Evolutionary conservation across 371 early-diverging fungal species (phyloP).

Genomic region (Umbelopsis sp.): DNA sequence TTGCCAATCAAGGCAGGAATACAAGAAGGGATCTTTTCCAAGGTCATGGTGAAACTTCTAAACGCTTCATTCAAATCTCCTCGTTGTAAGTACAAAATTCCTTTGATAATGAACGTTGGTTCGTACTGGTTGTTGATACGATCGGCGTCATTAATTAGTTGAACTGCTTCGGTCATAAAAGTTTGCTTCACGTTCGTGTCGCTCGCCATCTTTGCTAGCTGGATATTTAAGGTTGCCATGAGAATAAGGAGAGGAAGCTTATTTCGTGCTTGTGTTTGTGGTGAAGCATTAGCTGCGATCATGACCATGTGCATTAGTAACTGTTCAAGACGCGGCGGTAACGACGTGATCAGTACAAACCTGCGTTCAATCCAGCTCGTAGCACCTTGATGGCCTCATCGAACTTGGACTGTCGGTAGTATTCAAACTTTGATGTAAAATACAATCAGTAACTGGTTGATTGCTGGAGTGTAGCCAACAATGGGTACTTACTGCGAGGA

Average conservation of each 20-base stretch:
- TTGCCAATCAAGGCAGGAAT: conserved; percentile 82
- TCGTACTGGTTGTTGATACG: conserved; percentile 71
- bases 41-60: conserved; percentile 67
- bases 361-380: conserved; percentile 62
- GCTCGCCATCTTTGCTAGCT: conserved; percentile 55
- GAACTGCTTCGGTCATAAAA: conserved; percentile 67
- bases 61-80: conserved; percentile 69
- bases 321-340: conserved; percentile 11
- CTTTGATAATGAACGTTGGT: conserved; percentile 73
- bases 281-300: conserved; percentile 44
- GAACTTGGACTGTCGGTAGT: conserved; percentile 67
- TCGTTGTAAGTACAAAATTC: conserved; percentile 62
- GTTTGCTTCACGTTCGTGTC: conserved; percentile 52
- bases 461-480: not conserved
- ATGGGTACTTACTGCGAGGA: conserved; percentile 69
- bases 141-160: conserved; percentile 72
- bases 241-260: conserved; percentile 70
- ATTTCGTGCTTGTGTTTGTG: conserved; percentile 57
- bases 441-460: not conserved
- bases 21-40: conserved; percentile 61
- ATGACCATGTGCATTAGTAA: not conserved
- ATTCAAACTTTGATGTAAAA: conserved; percentile 64
- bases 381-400: conserved; percentile 66
- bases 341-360: conserved; percentile 22
- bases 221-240: conserved; percentile 68